Percentiles rank a stretch among this genome's conserved stretches.
phyloP scores from a whole-genome alignment of 2,329 filamentous ascomycete genomes.

The Emergomyces africanus region DNA sequence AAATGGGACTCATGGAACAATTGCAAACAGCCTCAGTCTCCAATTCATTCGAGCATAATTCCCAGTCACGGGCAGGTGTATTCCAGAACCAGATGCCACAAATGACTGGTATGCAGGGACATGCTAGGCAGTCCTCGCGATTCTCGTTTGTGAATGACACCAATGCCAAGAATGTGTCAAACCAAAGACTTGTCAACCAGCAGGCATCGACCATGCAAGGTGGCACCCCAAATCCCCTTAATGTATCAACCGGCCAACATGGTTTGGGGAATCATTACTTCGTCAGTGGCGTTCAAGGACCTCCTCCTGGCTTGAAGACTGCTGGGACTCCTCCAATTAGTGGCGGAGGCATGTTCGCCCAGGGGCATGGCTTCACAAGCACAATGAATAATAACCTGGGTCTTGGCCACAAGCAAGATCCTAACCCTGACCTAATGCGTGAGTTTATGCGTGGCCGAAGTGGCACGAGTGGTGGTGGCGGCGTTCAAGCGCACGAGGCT shows the following conservation, averaged over 20 bases:
- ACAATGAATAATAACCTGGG: conserved; percentile 46
- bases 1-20: conserved; percentile 43
- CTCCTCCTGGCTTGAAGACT: conserved; percentile 89
- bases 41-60: conserved; percentile 27
- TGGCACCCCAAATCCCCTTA: conserved; percentile 25
- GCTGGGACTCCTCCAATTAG: conserved; percentile 81
- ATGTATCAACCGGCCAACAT: conserved; percentile 27
- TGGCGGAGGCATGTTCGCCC: conserved; percentile 72
- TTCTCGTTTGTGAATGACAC: conserved; percentile 77
- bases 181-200: conserved; percentile 44
- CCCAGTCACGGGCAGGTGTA: conserved; percentile 31
- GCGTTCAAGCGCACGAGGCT: conserved; percentile 64
- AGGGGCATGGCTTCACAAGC: conserved; percentile 71
- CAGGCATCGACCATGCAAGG: conserved; percentile 32
- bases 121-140: conserved; percentile 71
- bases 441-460: conserved; percentile 64
- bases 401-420: conserved; percentile 62
- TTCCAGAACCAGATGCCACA: conserved; percentile 38
- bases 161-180: conserved; percentile 40
- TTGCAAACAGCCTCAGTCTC: conserved; percentile 20
- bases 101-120: conserved; percentile 47
- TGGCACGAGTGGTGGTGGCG: conserved; percentile 43
- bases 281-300: conserved; percentile 73
- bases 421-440: conserved; percentile 62
- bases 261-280: conserved; percentile 57